phyloP scores from a whole-genome alignment of 192 early-diverging fungal species.

The Chytriomyces confervae region DNA sequence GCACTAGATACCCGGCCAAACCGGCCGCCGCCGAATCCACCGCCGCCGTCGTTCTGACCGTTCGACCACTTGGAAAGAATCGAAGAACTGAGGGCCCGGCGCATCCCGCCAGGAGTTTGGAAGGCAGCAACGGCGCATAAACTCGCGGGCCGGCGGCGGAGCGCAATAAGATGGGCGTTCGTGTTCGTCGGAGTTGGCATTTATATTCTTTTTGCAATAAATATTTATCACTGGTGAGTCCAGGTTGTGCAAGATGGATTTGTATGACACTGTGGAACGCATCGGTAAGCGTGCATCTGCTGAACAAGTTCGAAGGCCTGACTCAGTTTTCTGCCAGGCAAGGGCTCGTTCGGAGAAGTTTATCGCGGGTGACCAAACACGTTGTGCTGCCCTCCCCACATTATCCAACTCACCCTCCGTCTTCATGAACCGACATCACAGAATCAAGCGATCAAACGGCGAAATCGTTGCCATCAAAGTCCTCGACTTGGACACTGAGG shows the following conservation, averaged over 20 bases:
- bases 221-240: neutral
- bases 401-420: neutral
- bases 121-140: neutral
- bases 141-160: neutral
- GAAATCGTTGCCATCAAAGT: slow-evolving; percentile 96
- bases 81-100: neutral
- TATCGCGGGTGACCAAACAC: slow-evolving; percentile 49
- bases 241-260: slow-evolving; percentile 1
- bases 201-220: neutral
- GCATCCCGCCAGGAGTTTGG: neutral
- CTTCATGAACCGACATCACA: slow-evolving; percentile 25
- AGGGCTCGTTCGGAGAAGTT: slow-evolving; percentile 66
- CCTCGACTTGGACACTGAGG: slow-evolving; percentile 94
- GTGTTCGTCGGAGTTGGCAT: neutral
- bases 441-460: slow-evolving; percentile 74
- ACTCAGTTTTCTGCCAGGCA: slow-evolving; percentile 42
- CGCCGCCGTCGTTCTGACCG: too few relatives aligned
- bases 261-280: slow-evolving; percentile 46
- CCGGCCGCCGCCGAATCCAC: neutral
- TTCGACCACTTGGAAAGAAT: too few relatives aligned
- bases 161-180: too few relatives aligned
- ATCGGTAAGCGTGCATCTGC: slow-evolving; percentile 36
- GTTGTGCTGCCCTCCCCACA: neutral
- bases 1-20: slow-evolving; percentile 5
- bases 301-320: neutral